Base-by-base conservation (phyloP, 371 early-diverging fungal genomes). In the Haplosporangium sp. region DNA sequence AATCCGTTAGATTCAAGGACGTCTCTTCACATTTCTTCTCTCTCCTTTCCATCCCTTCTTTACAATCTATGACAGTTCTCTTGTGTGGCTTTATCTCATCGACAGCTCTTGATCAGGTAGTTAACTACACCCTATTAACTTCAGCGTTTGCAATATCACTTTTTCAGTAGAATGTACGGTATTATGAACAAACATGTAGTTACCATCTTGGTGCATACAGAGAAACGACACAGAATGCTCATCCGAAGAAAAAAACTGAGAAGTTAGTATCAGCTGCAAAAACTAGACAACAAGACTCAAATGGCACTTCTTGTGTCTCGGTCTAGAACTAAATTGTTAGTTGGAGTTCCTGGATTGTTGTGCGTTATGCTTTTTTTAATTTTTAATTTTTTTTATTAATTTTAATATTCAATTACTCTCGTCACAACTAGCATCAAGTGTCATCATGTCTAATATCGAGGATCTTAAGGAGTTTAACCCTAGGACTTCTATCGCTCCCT, bases 401-500 rank as follows among this genome's bases (percentile, higher is more conserved):
- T 39, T 65, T 39, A 39, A 42, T 37, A 19, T 42, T n/a, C 27
- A 27, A 27, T 2, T 42, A 11, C 39, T 40, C 27, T 45, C 11
- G 1, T 44, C 35, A 15, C 37, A 19, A 17, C 56, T n/a, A 15
- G 35, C 52, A 40, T 17, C 48, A 53, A 38, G 2, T 15, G n/a
- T 40, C 39, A 48, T 34, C 62, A 69, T 65, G 56, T 56, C 65
- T 34, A 34, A 57, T 40, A 27, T 45, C 62, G 50, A 53, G 17
- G 65, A 69, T 55, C 10, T 48, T 56, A 74, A 74, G 69, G 63
- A 55, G 4, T 5, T 37, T 19, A 6, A n/a, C 34, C 7, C 40
- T 45, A 0, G 3, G 17, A 59, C 55, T 8, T 61, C 63, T 8
- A 37, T 44, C 34, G 34, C 65, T 13, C 63, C 67, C 35, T 45